A percentile compares a stretch with the other conserved stretches of the same genome.
These are phyloP conservation scores for Rhodomyrtus psidioides DNA, from an alignment of 441 rosid species.

Conservation along the genomic window DNA sequence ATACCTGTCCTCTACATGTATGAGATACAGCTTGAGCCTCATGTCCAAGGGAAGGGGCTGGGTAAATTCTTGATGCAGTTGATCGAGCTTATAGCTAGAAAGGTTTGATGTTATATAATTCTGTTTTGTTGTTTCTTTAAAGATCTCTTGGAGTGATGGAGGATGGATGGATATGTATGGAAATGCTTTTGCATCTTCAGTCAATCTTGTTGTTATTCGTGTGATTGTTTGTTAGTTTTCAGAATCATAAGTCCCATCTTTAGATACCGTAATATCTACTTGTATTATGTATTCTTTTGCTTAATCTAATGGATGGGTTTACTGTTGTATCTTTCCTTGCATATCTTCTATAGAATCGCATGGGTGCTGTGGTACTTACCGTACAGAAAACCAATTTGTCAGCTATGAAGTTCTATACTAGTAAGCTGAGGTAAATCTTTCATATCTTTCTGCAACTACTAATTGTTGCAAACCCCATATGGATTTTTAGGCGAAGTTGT, in stretches of 20 bases:
- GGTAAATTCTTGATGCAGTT: constrained; percentile 83
- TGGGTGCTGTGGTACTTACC: constrained; percentile 79
- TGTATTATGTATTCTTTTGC: not conserved
- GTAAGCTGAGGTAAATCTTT: constrained; percentile 55
- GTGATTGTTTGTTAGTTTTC: not conserved
- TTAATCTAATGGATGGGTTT: not conserved
- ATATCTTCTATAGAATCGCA: constrained; percentile 36
- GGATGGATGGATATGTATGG: not conserved
- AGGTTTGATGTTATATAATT: constrained; percentile 28
- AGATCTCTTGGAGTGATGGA: not conserved
- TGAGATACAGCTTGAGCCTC: constrained; percentile 70
- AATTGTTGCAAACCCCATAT: not conserved
- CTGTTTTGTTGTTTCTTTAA: not conserved
- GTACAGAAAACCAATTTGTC: constrained; percentile 65
- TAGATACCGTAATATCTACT: not conserved
- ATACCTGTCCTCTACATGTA: constrained; percentile 76
- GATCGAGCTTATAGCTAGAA: constrained; percentile 66
- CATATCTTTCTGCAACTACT: not conserved
- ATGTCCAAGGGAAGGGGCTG: constrained; percentile 64
- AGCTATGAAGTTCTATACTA: constrained; percentile 68
- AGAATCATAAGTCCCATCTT: not conserved
- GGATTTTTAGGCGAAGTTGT: not conserved
- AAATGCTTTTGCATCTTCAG: not conserved
- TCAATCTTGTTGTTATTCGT: not conserved
- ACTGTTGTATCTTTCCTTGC: not conserved